Conservation (phyloP, 371 early-diverging fungal species). For the Mucor lusitanicus region DNA sequence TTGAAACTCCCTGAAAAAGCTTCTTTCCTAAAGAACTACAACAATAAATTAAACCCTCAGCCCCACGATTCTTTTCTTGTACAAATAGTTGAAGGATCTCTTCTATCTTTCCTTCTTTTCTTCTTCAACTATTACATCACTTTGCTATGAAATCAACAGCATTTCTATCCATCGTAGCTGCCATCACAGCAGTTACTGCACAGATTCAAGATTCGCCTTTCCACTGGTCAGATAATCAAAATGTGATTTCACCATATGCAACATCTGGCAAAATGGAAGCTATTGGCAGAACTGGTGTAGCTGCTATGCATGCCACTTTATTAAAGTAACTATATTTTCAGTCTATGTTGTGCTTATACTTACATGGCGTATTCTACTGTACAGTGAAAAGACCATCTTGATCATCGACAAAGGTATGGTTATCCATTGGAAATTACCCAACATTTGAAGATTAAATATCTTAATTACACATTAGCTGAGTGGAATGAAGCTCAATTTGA, state of each 20-base stretch:
- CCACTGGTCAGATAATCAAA: conserved; percentile 35
- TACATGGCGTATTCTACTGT: neutral
- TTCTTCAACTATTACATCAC: neutral
- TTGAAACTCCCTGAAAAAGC: conserved; percentile 5
- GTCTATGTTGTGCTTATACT: neutral
- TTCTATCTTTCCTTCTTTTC: conserved; percentile 1
- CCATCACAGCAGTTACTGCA: conserved; percentile 1
- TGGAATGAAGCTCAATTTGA: conserved; percentile 56
- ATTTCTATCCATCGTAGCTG: conserved; percentile 21
- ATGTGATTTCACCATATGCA: conserved; percentile 38
- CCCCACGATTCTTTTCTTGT: neutral
- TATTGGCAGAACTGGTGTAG: conserved; percentile 48
- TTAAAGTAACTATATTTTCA: conserved; percentile 28
- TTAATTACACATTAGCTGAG: conserved; percentile 31
- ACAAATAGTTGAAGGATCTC: neutral
- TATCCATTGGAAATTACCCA: neutral
- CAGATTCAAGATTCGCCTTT: conserved; percentile 32
- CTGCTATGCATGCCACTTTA: conserved; percentile 51
- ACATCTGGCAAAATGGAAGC: conserved; percentile 50
- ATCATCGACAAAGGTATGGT: conserved; percentile 48
- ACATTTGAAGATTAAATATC: neutral
- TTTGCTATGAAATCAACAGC: conserved; percentile 12
- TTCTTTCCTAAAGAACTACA: neutral
- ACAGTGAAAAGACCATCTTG: conserved; percentile 46
- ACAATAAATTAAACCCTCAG: conserved; percentile 5